phyloP scores from a whole-genome alignment of 345 rosid genomes.

The Eucalyptus tenuipes region DNA sequence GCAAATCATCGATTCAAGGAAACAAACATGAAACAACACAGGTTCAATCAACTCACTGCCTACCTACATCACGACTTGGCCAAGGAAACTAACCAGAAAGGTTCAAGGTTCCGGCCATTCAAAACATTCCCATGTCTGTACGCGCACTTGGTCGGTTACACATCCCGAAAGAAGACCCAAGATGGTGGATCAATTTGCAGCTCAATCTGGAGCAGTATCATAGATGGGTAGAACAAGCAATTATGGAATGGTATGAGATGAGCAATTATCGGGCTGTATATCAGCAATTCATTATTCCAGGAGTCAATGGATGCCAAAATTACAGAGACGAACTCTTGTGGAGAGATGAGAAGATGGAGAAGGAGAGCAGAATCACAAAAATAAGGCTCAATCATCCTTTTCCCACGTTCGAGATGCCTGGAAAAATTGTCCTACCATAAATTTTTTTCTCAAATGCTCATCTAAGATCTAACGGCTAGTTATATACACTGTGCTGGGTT shows the following conservation, averaged over 20 bases:
- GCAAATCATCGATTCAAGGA: neutral
- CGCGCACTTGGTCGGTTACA: neutral
- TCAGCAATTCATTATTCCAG: neutral
- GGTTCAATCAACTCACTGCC: neutral
- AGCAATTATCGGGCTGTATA: neutral
- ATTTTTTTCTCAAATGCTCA: slow-evolving; percentile 7
- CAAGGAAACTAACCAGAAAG: neutral
- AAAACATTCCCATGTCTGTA: neutral
- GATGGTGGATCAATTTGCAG: neutral
- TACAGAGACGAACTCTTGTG: neutral
- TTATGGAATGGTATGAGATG: neutral
- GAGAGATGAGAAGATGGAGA: neutral
- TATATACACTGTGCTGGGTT: slow-evolving; percentile 33
- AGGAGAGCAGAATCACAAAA: neutral
- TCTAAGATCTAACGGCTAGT: slow-evolving; percentile 6
- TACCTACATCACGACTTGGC: neutral
- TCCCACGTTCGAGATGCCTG: neutral
- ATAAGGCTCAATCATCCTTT: neutral
- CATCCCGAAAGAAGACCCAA: neutral
- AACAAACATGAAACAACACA: neutral
- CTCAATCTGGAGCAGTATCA: neutral
- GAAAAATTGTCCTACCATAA: neutral
- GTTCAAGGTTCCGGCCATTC: neutral
- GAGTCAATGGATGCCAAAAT: neutral
- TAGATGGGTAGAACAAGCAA: neutral